Evolutionary conservation across 2,329 filamentous ascomycete genomes (phyloP).

Genomic region (Cladosporium sp.): DNA sequence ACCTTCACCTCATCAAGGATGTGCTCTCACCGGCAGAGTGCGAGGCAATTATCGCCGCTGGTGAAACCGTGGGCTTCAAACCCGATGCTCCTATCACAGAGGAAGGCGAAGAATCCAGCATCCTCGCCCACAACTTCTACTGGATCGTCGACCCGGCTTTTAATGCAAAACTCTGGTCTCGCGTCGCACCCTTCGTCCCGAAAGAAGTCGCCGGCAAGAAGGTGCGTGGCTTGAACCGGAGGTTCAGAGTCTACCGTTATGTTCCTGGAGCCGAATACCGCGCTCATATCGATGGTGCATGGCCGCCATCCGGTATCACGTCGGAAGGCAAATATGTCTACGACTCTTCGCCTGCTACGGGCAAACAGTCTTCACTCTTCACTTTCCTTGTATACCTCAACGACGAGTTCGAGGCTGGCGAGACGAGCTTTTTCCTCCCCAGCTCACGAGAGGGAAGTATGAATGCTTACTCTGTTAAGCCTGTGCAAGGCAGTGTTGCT

Average conservation of each 20-base stretch:
- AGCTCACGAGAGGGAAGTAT: slow-evolving; percentile 59
- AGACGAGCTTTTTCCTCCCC: slow-evolving; percentile 67
- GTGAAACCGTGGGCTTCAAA: slow-evolving; percentile 60
- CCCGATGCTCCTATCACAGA: slow-evolving; percentile 64
- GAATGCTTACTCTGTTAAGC: slow-evolving; percentile 64
- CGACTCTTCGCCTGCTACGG: slow-evolving; percentile 56
- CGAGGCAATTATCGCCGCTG: slow-evolving; percentile 60
- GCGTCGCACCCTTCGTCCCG: slow-evolving; percentile 57
- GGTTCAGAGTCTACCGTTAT: slow-evolving; percentile 68
- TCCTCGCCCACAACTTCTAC: slow-evolving; percentile 69
- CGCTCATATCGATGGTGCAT: slow-evolving; percentile 66
- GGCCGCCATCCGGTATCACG: slow-evolving; percentile 64
- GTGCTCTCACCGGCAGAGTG: slow-evolving; percentile 60
- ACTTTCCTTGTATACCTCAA: slow-evolving; percentile 67
- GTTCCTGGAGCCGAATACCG: slow-evolving; percentile 68
- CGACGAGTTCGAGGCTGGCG: slow-evolving; percentile 66
- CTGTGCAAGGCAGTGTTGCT: slow-evolving; percentile 63
- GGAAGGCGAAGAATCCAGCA: slow-evolving; percentile 57
- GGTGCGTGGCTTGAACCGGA: slow-evolving; percentile 61
- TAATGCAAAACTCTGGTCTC: slow-evolving; percentile 58
- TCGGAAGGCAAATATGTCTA: slow-evolving; percentile 58
- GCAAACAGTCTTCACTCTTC: slow-evolving; percentile 62
- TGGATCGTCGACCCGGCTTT: slow-evolving; percentile 63
- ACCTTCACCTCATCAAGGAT: slow-evolving; percentile 55
- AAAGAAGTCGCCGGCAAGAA: slow-evolving; percentile 49